phyloP scores from a whole-genome alignment of 2,329 filamentous ascomycete species.

The Aspergillus amoenus region DNA sequence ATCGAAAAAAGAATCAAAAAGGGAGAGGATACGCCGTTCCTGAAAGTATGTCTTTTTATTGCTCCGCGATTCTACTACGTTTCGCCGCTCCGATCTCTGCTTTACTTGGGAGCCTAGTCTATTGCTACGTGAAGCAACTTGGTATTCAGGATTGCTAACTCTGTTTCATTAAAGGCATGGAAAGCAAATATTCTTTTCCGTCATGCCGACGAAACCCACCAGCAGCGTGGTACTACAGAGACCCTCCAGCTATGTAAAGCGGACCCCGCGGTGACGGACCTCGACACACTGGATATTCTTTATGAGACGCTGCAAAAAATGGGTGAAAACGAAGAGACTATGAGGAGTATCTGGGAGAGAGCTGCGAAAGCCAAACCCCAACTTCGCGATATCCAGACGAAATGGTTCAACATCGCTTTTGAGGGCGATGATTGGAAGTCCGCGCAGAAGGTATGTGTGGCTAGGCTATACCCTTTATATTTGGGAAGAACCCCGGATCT shows the following conservation, averaged over 20 bases:
- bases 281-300: conserved; percentile 46
- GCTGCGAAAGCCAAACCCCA: conserved; percentile 46
- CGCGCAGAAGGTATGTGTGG: conserved; percentile 48
- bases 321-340: conserved; percentile 33
- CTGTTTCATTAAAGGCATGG: conserved; percentile 35
- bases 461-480: neutral
- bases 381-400: conserved; percentile 44
- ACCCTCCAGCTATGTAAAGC: conserved; percentile 44
- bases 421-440: conserved; percentile 45
- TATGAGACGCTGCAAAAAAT: conserved; percentile 40
- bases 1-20: conserved; percentile 58
- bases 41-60: conserved; percentile 31
- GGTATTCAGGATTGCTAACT: conserved; percentile 9
- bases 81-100: neutral
- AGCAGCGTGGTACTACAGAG: conserved; percentile 44
- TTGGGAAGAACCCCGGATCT: neutral
- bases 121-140: neutral
- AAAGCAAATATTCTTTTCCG: conserved; percentile 43
- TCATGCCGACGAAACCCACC: conserved; percentile 43
- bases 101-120: neutral
- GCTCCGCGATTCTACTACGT: neutral
- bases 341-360: conserved; percentile 45
- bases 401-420: conserved; percentile 47
- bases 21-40: conserved; percentile 45
- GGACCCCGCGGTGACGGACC: conserved; percentile 44